Evolutionary conservation across 148 eudicot species (phyloP).

Genomic region (Rhododendron molle): DNA sequence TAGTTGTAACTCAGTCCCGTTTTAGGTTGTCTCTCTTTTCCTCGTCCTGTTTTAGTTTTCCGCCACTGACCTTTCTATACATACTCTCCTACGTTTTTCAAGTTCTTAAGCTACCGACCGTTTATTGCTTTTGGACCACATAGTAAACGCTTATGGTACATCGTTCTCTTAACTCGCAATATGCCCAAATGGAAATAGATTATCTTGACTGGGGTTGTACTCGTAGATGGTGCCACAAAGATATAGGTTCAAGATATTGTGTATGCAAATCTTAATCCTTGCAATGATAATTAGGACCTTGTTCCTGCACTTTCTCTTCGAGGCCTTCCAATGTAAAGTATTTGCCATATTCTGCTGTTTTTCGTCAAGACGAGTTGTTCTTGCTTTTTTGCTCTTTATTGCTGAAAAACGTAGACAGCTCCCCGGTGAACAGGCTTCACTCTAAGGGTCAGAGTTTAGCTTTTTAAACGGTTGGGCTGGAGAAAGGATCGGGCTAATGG

Average conservation of each 20-base stretch:
- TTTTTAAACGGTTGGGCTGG: slow-evolving; percentile 71
- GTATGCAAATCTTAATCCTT: not conserved
- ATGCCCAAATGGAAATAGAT: not conserved
- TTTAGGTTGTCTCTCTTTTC: not conserved
- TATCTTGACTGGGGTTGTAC: not conserved
- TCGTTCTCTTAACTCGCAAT: not conserved
- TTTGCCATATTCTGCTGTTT: not conserved
- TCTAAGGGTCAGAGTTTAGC: not conserved
- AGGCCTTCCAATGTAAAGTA: not conserved
- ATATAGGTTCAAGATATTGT: not conserved
- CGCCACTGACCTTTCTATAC: not conserved
- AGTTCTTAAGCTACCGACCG: not conserved
- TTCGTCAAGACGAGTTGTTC: not conserved
- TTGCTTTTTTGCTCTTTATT: not conserved
- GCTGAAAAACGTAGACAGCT: not conserved
- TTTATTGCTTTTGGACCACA: not conserved
- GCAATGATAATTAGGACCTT: not conserved
- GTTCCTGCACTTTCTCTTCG: not conserved
- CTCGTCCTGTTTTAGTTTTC: not conserved
- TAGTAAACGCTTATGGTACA: not conserved
- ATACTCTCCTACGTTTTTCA: not conserved
- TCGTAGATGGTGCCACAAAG: not conserved
- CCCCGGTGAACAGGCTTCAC: not conserved
- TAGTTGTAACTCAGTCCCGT: not conserved
- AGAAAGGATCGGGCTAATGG: slow-evolving; percentile 71